Evolutionary conservation across 495 filamentous ascomycete genomes (phyloP).

Genomic region (Pyronema omphalodes): DNA sequence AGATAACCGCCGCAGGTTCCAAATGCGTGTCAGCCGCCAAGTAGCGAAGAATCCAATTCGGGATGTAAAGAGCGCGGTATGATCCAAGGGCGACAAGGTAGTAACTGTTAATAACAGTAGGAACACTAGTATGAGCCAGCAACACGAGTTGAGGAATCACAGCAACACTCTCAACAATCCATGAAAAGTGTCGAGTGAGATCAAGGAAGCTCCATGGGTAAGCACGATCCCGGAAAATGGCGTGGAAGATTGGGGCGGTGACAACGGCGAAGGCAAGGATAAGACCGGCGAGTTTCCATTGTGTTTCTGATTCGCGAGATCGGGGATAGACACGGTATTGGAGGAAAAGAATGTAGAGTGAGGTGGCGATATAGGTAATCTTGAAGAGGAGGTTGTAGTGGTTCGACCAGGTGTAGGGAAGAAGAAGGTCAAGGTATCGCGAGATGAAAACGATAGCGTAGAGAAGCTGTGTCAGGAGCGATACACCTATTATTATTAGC

Average conservation of each 20-base stretch:
- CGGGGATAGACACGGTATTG: conserved; percentile 79
- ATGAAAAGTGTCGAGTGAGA: conserved; percentile 40
- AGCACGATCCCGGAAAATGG: conserved; percentile 13
- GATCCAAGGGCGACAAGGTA: conserved; percentile 78
- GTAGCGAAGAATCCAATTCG: conserved; percentile 72
- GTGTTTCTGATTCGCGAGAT: conserved; percentile 72
- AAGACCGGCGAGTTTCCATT: conserved; percentile 65
- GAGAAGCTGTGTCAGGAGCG: conserved; percentile 81
- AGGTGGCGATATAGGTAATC: conserved; percentile 67
- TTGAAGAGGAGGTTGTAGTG: conserved; percentile 61
- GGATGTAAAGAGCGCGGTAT: conserved; percentile 77
- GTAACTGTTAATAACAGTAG: conserved; percentile 88
- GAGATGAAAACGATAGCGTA: conserved; percentile 74
- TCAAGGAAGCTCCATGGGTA: conserved; percentile 36
- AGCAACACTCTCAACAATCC: conserved; percentile 76
- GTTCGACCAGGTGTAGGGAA: conserved; percentile 17
- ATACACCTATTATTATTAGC: conserved; percentile 42
- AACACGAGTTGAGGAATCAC: conserved; percentile 82
- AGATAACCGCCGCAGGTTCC: conserved; percentile 59
- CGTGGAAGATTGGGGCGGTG: conserved; percentile 42
- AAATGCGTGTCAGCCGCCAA: conserved; percentile 33
- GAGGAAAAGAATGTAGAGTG: conserved; percentile 69
- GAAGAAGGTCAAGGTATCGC: conserved; percentile 72
- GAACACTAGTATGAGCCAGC: conserved; percentile 81
- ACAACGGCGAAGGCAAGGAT: conserved; percentile 43